Evolutionary conservation across 495 filamentous ascomycete species (phyloP).

Genomic region (Amphirosellinia nigrospora): DNA sequence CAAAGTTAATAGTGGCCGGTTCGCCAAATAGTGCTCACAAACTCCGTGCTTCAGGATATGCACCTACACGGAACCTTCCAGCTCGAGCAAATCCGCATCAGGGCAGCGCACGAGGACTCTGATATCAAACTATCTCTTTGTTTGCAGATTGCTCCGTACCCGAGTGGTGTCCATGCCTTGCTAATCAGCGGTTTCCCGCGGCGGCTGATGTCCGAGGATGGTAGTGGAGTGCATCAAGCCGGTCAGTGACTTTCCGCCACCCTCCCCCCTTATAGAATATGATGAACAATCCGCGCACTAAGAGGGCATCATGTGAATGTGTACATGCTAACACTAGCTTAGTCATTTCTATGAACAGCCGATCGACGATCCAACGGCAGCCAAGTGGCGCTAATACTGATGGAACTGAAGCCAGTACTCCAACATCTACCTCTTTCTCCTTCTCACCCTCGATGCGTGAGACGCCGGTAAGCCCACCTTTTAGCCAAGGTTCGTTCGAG

Average conservation of each 20-base stretch:
- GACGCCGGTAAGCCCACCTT: conserved; percentile 12
- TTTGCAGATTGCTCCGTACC: conserved; percentile 34
- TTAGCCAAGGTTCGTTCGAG: conserved; percentile 9
- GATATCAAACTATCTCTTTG: conserved; percentile 39
- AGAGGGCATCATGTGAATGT: neutral
- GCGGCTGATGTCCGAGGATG: conserved; percentile 39
- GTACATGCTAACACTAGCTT: neutral
- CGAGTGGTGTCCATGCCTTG: conserved; percentile 32
- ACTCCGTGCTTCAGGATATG: conserved; percentile 38
- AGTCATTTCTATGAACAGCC: conserved; percentile 14
- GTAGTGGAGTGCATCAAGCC: conserved; percentile 39
- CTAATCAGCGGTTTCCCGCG: conserved; percentile 49
- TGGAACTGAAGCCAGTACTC: neutral
- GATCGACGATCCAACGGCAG: conserved; percentile 16
- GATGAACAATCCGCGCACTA: no score
- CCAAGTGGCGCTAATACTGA: neutral
- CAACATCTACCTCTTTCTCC: conserved; percentile 9
- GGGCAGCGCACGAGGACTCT: conserved; percentile 31
- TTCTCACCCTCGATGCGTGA: conserved; percentile 11
- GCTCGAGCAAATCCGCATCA: conserved; percentile 33
- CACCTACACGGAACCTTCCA: conserved; percentile 38
- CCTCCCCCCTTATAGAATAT: neutral
- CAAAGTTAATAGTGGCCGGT: conserved; percentile 17
- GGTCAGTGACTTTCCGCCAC: conserved; percentile 30
- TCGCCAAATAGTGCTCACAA: conserved; percentile 35